A percentile compares a stretch with the other conserved stretches of the same genome.
Conservation (phyloP, 2,329 filamentous ascomycete species). For the Aspergillus pseudoterreus region DNA sequence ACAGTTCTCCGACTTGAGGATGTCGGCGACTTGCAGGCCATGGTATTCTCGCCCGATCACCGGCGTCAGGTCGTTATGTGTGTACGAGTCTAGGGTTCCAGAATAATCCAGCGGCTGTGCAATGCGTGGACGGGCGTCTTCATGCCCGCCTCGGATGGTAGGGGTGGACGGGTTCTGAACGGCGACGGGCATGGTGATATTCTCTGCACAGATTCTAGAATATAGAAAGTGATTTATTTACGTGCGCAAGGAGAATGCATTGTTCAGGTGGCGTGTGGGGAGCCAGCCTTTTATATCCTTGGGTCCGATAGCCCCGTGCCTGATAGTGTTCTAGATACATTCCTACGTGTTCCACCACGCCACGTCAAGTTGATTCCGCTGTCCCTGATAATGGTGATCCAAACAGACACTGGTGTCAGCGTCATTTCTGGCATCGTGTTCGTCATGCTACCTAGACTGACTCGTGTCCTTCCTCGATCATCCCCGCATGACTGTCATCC, state of each 20-base stretch:
- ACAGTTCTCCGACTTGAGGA: constrained; percentile 57
- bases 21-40: constrained; percentile 43
- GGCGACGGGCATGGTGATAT: constrained; percentile 14
- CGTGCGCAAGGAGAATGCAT: not conserved
- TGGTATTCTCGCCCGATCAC: constrained; percentile 42
- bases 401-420: too few relatives aligned
- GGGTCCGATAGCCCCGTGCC: too few relatives aligned
- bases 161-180: constrained; percentile 6
- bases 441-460: too few relatives aligned
- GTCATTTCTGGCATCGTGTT: too few relatives aligned
- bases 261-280: not conserved
- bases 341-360: too few relatives aligned
- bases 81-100: constrained; percentile 37
- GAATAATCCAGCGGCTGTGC: constrained; percentile 34
- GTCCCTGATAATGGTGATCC: too few relatives aligned
- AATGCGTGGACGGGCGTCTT: constrained; percentile 19
- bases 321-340: too few relatives aligned
- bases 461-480: not conserved
- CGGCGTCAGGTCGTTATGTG: constrained; percentile 38
- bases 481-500: constrained; percentile 1
- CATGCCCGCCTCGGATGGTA: constrained; percentile 20
- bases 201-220: not conserved
- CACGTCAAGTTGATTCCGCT: too few relatives aligned
- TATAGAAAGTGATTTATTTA: not conserved
- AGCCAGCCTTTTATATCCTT: not conserved